Percentiles rank a stretch among this genome's conserved stretches.
Conservation (phyloP, 495 filamentous ascomycete species). For the Daldinia bambusicola region DNA sequence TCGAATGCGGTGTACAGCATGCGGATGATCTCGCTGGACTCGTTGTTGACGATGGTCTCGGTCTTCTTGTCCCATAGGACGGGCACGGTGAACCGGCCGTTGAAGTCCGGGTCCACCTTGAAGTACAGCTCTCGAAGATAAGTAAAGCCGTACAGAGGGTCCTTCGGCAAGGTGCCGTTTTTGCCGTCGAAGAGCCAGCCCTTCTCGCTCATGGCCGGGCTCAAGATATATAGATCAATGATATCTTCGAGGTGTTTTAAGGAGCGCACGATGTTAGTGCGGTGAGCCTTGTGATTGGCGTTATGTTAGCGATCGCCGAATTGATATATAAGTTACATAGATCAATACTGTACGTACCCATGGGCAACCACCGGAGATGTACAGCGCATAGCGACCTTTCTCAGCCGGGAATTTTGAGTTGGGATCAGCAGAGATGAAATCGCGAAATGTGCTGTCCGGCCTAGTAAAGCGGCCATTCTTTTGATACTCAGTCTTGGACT, state of each 20-base stretch:
- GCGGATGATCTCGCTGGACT: conserved; percentile 79
- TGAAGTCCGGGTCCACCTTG: conserved; percentile 69
- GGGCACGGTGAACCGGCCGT: conserved; percentile 75
- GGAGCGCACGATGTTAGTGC: conserved; percentile 69
- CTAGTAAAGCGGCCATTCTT: conserved; percentile 64
- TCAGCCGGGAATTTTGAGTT: conserved; percentile 69
- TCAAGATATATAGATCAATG: conserved; percentile 67
- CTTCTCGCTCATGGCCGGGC: conserved; percentile 60
- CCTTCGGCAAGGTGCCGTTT: conserved; percentile 61
- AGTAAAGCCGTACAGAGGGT: conserved; percentile 71
- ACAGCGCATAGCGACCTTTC: conserved; percentile 74
- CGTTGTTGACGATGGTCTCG: conserved; percentile 77
- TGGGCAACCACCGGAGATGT: conserved; percentile 72
- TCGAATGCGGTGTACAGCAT: conserved; percentile 78
- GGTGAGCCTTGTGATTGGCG: conserved; percentile 61
- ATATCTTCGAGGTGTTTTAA: conserved; percentile 74
- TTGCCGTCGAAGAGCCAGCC: conserved; percentile 76
- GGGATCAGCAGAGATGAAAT: conserved; percentile 59
- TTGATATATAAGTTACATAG: background rate
- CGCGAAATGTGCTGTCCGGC: conserved; percentile 60
- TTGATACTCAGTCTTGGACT: conserved; percentile 45
- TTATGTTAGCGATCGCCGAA: conserved; percentile 9
- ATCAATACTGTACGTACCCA: conserved; percentile 59
- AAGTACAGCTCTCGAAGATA: conserved; percentile 72
- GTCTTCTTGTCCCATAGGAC: conserved; percentile 76